Base-by-base conservation (phyloP, 1,139 yeast species). In the Tardiomyces blankii region DNA sequence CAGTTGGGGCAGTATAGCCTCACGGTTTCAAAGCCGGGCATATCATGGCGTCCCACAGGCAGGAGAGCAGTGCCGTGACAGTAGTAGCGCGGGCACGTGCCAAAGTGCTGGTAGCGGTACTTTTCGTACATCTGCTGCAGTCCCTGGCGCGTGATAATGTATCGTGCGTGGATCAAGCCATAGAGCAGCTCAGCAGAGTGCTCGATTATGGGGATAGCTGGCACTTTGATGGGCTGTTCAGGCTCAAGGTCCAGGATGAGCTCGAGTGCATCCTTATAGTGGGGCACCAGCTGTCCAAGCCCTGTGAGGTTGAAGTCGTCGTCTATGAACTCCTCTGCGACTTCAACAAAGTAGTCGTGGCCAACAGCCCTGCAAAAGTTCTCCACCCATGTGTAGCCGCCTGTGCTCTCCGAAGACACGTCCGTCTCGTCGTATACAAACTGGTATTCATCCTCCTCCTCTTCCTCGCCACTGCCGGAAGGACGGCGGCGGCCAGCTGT, bases 261-360 rank as follows among this genome's bases (percentile, higher is more conserved):
- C 64, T 89, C 96, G 52, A 91, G 68, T 3, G 97, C 96, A 62
- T 88, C 95, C 60, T 91, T 73, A 65, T 89, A 91, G 62, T 82
- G 85, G 8, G 97, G 95, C 4, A 91, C 96, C 52, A 84, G 79
- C 58, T 80, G 77, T 27, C 85, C 75, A 48, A 91, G 73, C 2
- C 97, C 97, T 1, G 97, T 89, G 56, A 91, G 72, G 61, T 91
- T 91, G 71, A 91, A 91, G 58, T 91, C 97, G 64, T 91, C 99
- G 58, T 89, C 96, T 53, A 91, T 87, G 62, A 88, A 91, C 45
- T 88, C 96, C 48, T 86, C 91, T 1, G 89, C 75, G 18, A 91
- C 96, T 51, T 91, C 94, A 38, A 91, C 95, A 64, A 88, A 88
- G 64, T 82, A 89, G 59, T 91, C 96, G 61, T 88, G 95, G 21